Evolutionary conservation across 2,329 filamentous ascomycete genomes (phyloP).

Genomic region (Fusarium metavorans): DNA sequence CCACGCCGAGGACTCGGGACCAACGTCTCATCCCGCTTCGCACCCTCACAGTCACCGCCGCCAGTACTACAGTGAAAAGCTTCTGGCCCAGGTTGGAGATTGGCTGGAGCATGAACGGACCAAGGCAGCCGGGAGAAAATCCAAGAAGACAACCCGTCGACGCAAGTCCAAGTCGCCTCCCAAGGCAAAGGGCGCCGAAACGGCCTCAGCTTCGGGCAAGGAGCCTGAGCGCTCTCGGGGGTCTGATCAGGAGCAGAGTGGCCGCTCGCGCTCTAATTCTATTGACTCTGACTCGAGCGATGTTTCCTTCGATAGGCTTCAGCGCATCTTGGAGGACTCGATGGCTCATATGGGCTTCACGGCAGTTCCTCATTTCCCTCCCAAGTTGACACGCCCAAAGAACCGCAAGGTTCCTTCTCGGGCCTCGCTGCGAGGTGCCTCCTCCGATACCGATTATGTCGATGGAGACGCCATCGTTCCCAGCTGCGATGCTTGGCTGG

Average conservation of each 20-base stretch:
- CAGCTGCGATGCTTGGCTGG: slow-evolving; percentile 83
- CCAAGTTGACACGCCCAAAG: slow-evolving; percentile 59
- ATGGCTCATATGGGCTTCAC: slow-evolving; percentile 66
- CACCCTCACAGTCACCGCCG: slow-evolving; percentile 49
- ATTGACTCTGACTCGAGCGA: slow-evolving; percentile 75
- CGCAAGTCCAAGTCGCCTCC: slow-evolving; percentile 57
- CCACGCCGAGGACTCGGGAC: slow-evolving; percentile 45
- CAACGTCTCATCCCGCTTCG: slow-evolving; percentile 32
- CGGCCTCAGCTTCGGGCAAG: slow-evolving; percentile 18
- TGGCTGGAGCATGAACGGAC: slow-evolving; percentile 87
- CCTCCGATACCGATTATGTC: slow-evolving; percentile 86
- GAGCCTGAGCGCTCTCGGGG: slow-evolving; percentile 28
- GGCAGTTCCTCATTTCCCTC: slow-evolving; percentile 57
- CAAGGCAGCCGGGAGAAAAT: slow-evolving; percentile 66
- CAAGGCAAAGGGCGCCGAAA: slow-evolving; percentile 34
- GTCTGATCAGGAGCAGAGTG: slow-evolving; percentile 32
- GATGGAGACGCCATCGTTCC: slow-evolving; percentile 89
- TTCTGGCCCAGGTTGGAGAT: slow-evolving; percentile 80
- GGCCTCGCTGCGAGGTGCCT: slow-evolving; percentile 62
- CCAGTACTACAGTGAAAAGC: slow-evolving; percentile 62
- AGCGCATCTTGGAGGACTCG: slow-evolving; percentile 80
- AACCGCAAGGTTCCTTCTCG: slow-evolving; percentile 47
- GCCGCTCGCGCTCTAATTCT: slow-evolving; percentile 62
- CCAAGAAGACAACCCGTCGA: slow-evolving; percentile 51
- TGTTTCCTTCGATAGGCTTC: slow-evolving; percentile 82